phyloP scores from a whole-genome alignment of 257 asterid genomes.

The Solanum tarapatanum region DNA sequence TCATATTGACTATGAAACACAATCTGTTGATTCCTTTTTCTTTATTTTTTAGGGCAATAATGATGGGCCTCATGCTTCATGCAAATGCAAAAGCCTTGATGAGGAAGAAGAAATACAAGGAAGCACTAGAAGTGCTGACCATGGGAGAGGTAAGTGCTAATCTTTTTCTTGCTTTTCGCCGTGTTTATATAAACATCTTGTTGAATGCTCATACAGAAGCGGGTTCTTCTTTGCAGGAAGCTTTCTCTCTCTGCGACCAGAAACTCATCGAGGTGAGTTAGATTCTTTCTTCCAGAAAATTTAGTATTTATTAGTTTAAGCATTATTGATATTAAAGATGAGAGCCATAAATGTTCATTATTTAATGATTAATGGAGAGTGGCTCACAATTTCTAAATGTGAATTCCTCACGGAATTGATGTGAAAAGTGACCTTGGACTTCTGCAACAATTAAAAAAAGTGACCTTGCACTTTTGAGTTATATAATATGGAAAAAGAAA shows the following conservation, averaged over 20 bases:
- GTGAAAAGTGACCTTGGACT: not conserved
- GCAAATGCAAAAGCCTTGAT: conserved; percentile 71
- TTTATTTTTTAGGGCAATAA: conserved; percentile 53
- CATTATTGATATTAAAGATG: not conserved
- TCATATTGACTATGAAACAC: not conserved
- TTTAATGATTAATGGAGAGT: not conserved
- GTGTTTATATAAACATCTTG: not conserved
- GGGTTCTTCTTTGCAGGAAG: conserved; percentile 50
- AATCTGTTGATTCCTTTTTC: not conserved
- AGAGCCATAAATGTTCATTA: not conserved
- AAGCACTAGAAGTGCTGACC: conserved; percentile 85
- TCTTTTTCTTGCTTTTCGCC: not conserved
- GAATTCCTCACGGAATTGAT: not conserved
- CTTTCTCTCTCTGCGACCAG: conserved; percentile 76
- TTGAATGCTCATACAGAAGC: not conserved
- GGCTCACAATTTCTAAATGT: not conserved
- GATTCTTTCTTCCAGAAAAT: not conserved
- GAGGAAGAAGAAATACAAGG: conserved; percentile 47
- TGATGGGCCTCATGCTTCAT: conserved; percentile 99
- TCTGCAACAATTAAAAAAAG: not conserved
- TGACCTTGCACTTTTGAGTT: not conserved
- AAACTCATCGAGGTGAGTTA: conserved; percentile 62
- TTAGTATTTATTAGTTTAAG: not conserved
- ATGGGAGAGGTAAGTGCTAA: conserved; percentile 68
- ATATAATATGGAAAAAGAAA: not conserved